phyloP scores from a whole-genome alignment of 148 eudicot genomes.

The Amaranthus palmeri region DNA sequence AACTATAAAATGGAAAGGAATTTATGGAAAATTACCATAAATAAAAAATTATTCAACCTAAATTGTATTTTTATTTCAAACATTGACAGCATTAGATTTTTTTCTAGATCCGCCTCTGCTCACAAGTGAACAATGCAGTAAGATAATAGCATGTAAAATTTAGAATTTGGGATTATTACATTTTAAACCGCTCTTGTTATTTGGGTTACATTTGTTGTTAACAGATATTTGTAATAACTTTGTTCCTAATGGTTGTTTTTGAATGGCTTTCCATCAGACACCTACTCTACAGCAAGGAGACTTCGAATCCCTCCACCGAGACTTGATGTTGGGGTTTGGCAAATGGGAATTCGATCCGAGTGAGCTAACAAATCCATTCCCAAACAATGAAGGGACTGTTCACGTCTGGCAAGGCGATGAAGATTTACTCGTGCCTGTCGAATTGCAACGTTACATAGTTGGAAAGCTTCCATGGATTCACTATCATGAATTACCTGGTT shows the following conservation, averaged over 20 bases:
- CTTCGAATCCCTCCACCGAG: slow-evolving; percentile 62
- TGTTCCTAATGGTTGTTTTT: not conserved
- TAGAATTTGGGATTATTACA: too few species aligned
- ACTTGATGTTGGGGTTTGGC: slow-evolving; percentile 54
- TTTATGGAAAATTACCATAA: too few species aligned
- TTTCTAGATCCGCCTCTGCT: too few species aligned
- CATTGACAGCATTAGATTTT: too few species aligned
- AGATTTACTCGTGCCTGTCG: slow-evolving; percentile 42
- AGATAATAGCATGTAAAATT: too few species aligned
- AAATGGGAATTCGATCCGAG: slow-evolving; percentile 77
- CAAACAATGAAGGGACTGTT: slow-evolving; percentile 48
- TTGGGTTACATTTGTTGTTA: too few species aligned
- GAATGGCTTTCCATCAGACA: slow-evolving; percentile 24
- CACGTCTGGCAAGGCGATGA: slow-evolving; percentile 91
- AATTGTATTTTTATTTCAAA: too few species aligned
- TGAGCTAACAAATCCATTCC: slow-evolving; percentile 54
- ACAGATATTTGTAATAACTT: too few species aligned
- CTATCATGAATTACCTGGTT: slow-evolving; percentile 63
- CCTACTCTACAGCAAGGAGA: slow-evolving; percentile 63
- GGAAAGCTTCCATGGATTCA: slow-evolving; percentile 63
- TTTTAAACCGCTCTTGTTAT: too few species aligned
- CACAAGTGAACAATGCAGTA: too few species aligned
- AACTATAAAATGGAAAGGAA: too few species aligned
- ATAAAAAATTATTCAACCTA: too few species aligned
- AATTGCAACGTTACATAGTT: slow-evolving; percentile 33